Percentiles rank a stretch among this genome's conserved stretches.
Conservation (phyloP, 306 rosid species). For the Astragalus membranaceus region DNA sequence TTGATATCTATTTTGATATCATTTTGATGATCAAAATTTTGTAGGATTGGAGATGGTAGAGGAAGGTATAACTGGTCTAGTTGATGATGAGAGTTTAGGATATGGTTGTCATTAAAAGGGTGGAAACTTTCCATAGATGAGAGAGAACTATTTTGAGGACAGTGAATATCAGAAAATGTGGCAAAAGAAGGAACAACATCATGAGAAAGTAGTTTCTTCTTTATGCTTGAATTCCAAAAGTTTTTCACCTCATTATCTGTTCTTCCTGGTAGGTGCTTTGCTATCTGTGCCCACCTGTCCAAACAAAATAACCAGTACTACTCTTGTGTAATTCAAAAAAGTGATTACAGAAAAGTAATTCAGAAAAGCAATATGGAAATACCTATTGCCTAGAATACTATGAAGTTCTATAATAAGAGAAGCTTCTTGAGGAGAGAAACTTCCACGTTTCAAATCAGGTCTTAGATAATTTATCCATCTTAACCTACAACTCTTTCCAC, state of each 20-base stretch:
- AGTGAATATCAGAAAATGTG: slow-evolving; percentile 47
- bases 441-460: slow-evolving; percentile 95
- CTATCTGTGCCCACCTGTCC: slow-evolving; percentile 94
- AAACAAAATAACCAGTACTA: background rate
- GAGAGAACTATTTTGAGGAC: slow-evolving; percentile 10
- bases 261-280: slow-evolving; percentile 96
- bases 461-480: slow-evolving; percentile 97
- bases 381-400: slow-evolving; percentile 90
- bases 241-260: slow-evolving; percentile 98
- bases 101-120: slow-evolving; percentile 51
- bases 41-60: slow-evolving; percentile 40
- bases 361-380: background rate
- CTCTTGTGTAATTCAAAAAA: background rate
- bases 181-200: slow-evolving; percentile 45
- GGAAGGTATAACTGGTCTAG: slow-evolving; percentile 46
- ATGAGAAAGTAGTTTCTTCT: slow-evolving; percentile 76
- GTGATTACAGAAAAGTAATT: background rate
- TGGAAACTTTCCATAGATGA: slow-evolving; percentile 40
- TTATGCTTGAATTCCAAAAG: slow-evolving; percentile 97
- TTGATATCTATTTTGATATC: slow-evolving; percentile 34
- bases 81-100: slow-evolving; percentile 21
- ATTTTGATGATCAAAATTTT: slow-evolving; percentile 36
- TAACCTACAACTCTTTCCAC: slow-evolving; percentile 93
- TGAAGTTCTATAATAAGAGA: slow-evolving; percentile 87
- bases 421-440: slow-evolving; percentile 92